phyloP scores from a whole-genome alignment of 768 basidiomycete genomes.

The Cystofilobasidium bisporidii region DNA sequence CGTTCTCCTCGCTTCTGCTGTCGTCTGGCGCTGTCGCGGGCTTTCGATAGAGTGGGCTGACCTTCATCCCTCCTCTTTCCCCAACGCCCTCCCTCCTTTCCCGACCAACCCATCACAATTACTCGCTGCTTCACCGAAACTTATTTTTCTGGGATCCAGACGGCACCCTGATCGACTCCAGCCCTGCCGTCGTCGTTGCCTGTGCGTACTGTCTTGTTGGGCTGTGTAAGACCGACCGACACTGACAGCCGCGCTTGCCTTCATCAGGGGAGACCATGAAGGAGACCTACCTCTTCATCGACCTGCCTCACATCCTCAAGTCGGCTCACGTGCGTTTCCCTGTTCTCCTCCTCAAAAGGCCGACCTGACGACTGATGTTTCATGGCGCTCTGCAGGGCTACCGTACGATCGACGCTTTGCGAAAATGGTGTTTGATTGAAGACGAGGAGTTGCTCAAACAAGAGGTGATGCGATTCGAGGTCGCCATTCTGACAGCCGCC shows the following conservation, averaged over 20 bases:
- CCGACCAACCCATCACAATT: not conserved
- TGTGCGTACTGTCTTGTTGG: too few species aligned
- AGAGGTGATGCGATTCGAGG: constrained; percentile 28
- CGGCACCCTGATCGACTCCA: constrained; percentile 29
- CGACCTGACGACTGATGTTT: too few species aligned
- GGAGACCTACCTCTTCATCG: constrained; percentile 16
- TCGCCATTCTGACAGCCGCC: constrained; percentile 26
- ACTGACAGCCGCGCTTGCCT: too few species aligned
- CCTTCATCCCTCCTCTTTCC: not conserved
- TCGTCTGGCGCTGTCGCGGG: too few species aligned
- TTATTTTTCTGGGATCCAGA: constrained; percentile 27
- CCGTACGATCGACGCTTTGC: constrained; percentile 20
- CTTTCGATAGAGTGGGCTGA: not conserved
- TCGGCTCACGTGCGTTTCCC: constrained; percentile 19
- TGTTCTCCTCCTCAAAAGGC: too few species aligned
- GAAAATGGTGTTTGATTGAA: constrained; percentile 33
- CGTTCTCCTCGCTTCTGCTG: not conserved
- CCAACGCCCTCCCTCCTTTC: too few species aligned
- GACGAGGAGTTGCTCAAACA: constrained; percentile 22
- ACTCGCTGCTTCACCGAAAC: too few species aligned
- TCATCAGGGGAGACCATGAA: not conserved
- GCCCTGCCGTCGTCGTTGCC: constrained; percentile 26
- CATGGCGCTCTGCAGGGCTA: constrained; percentile 15
- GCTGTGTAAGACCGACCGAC: too few species aligned
- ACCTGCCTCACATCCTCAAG: constrained; percentile 27